Evolutionary conservation across 352 stramenopile genomes (phyloP), one percentile per base, ranked within the genome.

Genomic region (Phytophthora cryptogea): DNA sequence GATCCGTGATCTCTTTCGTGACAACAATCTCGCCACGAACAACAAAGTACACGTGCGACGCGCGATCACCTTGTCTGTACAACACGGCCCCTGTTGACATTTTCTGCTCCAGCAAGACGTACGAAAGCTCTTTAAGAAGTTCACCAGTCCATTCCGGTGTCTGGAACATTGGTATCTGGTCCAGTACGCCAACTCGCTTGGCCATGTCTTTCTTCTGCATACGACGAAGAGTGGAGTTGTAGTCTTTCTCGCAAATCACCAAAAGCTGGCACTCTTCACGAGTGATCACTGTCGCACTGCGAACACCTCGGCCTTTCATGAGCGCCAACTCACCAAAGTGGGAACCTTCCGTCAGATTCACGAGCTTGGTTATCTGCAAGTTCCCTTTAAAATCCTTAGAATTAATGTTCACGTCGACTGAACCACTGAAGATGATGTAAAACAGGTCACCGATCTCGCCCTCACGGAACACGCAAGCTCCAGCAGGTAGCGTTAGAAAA

Each of bases 391-490:
- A 61, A 42, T 89, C 80, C 9, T 79, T 76, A 6, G 78, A 77
- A 41, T 67, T 77, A 16, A 89, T 82, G 37, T 88, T 83, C 16
- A 92, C 72, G 30, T 92, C 83, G 14, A 88, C 80, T 0, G 78
- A 88, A 13, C 83, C 83, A 4, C 67, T 85, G 45, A 90, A 85
- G 20, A 92, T 81, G 59, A 92, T 88, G 55, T 86, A 92, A 54
- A 92, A 92, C 13, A 79, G 55, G 42, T 90, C 81, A 10, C 83
- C 83, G 8, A 89, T 66, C 16, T 92, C 83, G 1, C 83, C 83
- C 20, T 92, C 83, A 7, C 63, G 62, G 40, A 92, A 92, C 13
- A 92, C 81, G 26, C 59, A 70, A 7, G 69, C 40, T 23, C 75
- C 74, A 0, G 66, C 53, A 0, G 74, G 69, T 0, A 89, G 44